Conservation (phyloP, 768 basidiomycete genomes). For the Chalciporus sphaerocephalus region DNA sequence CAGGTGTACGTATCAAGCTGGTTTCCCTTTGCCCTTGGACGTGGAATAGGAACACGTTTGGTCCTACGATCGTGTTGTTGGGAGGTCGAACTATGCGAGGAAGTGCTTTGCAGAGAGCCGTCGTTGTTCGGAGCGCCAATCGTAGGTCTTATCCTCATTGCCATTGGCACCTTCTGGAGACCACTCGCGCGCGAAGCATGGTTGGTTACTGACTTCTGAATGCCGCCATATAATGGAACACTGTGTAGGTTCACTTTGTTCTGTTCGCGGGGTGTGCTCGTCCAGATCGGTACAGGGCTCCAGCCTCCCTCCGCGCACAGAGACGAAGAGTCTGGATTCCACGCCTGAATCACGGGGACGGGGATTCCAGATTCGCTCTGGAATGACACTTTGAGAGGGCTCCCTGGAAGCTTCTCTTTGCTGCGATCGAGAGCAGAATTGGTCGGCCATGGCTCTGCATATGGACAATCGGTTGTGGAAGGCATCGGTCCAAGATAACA, state of each 20-base stretch:
- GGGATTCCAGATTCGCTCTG: not conserved
- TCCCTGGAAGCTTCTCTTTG: slow-evolving; percentile 12
- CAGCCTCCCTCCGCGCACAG: slow-evolving; percentile 5
- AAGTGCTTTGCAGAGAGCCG: slow-evolving; percentile 2
- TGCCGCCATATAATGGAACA: slow-evolving; percentile 1
- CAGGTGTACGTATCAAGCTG: slow-evolving; percentile 14
- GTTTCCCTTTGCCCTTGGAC: not conserved
- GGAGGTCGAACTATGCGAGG: not conserved
- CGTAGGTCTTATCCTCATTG: not conserved
- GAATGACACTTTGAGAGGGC: slow-evolving; percentile 22
- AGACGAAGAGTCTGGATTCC: slow-evolving; percentile 8
- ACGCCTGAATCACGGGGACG: slow-evolving; percentile 4
- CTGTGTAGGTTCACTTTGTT: not conserved
- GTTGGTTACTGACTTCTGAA: not conserved
- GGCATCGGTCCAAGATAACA: slow-evolving; percentile 18
- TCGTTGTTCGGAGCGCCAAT: not conserved
- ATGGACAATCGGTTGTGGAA: slow-evolving; percentile 19
- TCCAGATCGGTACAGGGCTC: slow-evolving; percentile 20
- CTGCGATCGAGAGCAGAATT: slow-evolving; percentile 1
- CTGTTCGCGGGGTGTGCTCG: slow-evolving; percentile 21
- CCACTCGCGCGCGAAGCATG: not conserved
- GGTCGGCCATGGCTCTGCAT: slow-evolving; percentile 21
- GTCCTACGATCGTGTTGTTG: not conserved
- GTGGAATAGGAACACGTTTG: not conserved
- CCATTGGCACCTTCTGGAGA: not conserved